Evolutionary conservation across 1,139 yeast species (phyloP).

Genomic region (Yamadazyma kanchanaburiensis): DNA sequence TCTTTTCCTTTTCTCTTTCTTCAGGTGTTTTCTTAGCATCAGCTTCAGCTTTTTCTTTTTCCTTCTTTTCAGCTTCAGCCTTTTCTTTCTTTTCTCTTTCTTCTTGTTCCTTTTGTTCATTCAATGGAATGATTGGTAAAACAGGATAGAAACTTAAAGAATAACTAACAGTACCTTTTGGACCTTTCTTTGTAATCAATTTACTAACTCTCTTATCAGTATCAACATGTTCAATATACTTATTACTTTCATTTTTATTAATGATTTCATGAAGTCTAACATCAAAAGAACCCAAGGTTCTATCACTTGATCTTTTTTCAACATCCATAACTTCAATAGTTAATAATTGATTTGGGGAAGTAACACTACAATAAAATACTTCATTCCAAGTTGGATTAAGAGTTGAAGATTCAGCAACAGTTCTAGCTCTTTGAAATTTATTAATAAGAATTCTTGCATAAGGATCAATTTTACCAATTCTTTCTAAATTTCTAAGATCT

Average conservation of each 20-base stretch:
- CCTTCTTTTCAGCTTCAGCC: slow-evolving; percentile 22
- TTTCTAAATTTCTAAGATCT: slow-evolving; percentile 78
- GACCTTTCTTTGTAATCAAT: slow-evolving; percentile 68
- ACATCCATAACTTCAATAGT: slow-evolving; percentile 92
- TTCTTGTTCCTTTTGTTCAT: slow-evolving; percentile 59
- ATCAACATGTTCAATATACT: slow-evolving; percentile 60
- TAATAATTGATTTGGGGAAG: slow-evolving; percentile 76
- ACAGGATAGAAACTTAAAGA: slow-evolving; percentile 79
- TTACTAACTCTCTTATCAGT: slow-evolving; percentile 55
- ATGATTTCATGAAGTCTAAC: slow-evolving; percentile 66
- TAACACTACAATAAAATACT: slow-evolving; percentile 72
- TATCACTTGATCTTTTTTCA: slow-evolving; percentile 70
- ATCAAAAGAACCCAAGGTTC: slow-evolving; percentile 81
- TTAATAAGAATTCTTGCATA: slow-evolving; percentile 78
- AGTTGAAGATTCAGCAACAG: slow-evolving; percentile 64
- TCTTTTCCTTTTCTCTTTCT: slow-evolving; percentile 21
- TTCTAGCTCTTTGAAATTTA: slow-evolving; percentile 74
- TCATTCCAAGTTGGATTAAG: slow-evolving; percentile 86
- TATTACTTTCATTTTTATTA: slow-evolving; percentile 62
- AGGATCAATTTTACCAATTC: slow-evolving; percentile 89
- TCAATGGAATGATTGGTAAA: slow-evolving; percentile 71
- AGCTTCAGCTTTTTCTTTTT: slow-evolving; percentile 20
- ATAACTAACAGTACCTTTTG: slow-evolving; percentile 77
- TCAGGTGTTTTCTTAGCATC: slow-evolving; percentile 26
- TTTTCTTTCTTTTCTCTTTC: slow-evolving; percentile 27